phyloP scores from a whole-genome alignment of 441 rosid genomes.

The Populus hybrid region DNA sequence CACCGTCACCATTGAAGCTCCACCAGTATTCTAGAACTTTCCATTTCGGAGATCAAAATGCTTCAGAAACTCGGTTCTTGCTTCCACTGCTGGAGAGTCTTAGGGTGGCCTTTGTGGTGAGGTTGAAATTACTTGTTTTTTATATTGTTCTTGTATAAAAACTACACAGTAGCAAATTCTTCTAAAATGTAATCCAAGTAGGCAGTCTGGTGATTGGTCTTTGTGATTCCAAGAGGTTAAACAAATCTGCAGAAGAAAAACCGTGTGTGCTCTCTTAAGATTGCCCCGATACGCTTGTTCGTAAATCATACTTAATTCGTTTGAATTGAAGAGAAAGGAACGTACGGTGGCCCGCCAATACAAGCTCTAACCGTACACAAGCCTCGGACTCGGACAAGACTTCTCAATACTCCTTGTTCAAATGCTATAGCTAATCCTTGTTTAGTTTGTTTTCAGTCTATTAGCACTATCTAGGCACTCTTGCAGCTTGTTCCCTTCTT shows the following conservation, averaged over 20 bases:
- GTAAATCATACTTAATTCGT: not conserved
- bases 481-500: not conserved
- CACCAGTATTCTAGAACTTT: too few relatives aligned
- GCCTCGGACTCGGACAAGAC: not conserved
- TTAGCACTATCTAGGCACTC: not conserved
- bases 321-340: not conserved
- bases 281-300: not conserved
- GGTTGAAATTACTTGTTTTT: too few relatives aligned
- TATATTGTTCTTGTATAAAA: too few relatives aligned
- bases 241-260: not conserved
- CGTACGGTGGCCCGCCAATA: not conserved
- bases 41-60: not conserved
- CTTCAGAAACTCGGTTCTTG: not conserved
- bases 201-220: too few relatives aligned
- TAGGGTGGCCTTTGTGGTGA: too few relatives aligned
- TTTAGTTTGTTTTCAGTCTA: not conserved
- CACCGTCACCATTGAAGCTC: too few relatives aligned
- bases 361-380: not conserved
- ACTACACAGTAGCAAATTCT: too few relatives aligned
- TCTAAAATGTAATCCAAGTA: too few relatives aligned
- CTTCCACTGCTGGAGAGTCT: not conserved
- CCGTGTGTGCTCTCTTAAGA: not conserved
- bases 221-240: not conserved
- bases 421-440: not conserved
- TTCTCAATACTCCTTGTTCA: not conserved